phyloP scores from a whole-genome alignment of 2,329 filamentous ascomycete genomes.

The Claviceps fusiformis region DNA sequence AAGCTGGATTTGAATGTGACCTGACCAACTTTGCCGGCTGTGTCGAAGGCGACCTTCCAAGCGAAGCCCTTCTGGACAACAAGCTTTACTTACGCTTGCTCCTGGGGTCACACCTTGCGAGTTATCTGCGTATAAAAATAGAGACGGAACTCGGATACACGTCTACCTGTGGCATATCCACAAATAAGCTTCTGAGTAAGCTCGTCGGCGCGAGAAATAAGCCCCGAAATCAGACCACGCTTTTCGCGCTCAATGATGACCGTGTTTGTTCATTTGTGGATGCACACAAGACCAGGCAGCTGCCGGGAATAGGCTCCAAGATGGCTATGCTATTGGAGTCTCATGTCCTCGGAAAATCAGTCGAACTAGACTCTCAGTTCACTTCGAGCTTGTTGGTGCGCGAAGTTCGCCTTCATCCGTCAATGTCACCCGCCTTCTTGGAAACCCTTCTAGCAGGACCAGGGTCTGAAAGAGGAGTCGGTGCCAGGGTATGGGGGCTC shows the following conservation, averaged over 20 bases:
- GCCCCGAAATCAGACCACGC: conserved; percentile 72
- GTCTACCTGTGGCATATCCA: conserved; percentile 75
- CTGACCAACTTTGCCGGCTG: conserved; percentile 53
- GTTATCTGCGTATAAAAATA: conserved; percentile 56
- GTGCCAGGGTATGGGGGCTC: conserved; percentile 59
- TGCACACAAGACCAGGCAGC: conserved; percentile 57
- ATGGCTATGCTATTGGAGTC: conserved; percentile 35
- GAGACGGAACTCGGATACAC: conserved; percentile 73
- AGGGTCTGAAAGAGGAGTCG: conserved; percentile 58
- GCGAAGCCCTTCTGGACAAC: conserved; percentile 16
- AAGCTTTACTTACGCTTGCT: conserved; percentile 47
- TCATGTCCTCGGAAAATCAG: conserved; percentile 30
- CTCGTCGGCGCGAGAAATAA: conserved; percentile 75
- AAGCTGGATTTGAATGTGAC: conserved; percentile 68
- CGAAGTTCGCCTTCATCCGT: conserved; percentile 48
- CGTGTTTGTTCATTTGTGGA: conserved; percentile 60
- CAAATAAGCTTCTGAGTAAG: conserved; percentile 77
- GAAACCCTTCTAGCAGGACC: conserved; percentile 57
- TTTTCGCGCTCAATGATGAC: conserved; percentile 50
- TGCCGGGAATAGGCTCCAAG: conserved; percentile 78
- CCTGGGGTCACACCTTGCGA: conserved; percentile 70
- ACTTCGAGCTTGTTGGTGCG: conserved; percentile 44
- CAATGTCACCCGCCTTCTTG: conserved; percentile 49
- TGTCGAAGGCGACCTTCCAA: conserved; percentile 23
- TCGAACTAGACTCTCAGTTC: conserved; percentile 21